Evolutionary conservation across 306 rosid species (phyloP).

Genomic region (Cucumis hystrix): DNA sequence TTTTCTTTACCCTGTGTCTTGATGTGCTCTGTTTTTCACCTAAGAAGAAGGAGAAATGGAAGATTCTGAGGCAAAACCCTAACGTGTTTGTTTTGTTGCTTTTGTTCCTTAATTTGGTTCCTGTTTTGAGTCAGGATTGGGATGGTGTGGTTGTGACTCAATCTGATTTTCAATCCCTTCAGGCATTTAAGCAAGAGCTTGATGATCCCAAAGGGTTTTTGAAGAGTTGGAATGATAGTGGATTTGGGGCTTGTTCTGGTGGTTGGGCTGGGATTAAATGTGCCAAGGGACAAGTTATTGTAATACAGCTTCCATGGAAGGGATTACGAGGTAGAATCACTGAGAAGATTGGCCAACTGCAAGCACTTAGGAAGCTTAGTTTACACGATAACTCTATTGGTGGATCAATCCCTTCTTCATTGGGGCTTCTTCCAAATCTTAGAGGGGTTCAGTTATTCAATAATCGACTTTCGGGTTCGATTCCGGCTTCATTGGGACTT

Average conservation of each 20-base stretch:
- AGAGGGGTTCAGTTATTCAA: slow-evolving; percentile 86
- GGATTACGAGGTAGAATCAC: slow-evolving; percentile 58
- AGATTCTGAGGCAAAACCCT: slow-evolving; percentile 1
- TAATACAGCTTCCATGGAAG: slow-evolving; percentile 84
- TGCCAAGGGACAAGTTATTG: slow-evolving; percentile 88
- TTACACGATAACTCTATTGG: slow-evolving; percentile 62
- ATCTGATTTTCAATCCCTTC: slow-evolving; percentile 60
- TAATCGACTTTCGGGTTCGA: slow-evolving; percentile 50
- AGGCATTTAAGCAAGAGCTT: slow-evolving; percentile 74
- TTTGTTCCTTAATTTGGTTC: neutral
- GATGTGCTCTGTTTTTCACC: slow-evolving; percentile 10
- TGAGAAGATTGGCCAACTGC: slow-evolving; percentile 59
- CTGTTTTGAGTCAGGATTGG: slow-evolving; percentile 31
- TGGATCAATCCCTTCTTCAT: slow-evolving; percentile 62
- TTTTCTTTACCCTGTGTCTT: slow-evolving; percentile 10
- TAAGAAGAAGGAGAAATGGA: slow-evolving; percentile 34
- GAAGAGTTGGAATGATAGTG: slow-evolving; percentile 75
- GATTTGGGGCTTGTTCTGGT: slow-evolving; percentile 81
- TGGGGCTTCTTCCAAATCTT: slow-evolving; percentile 59
- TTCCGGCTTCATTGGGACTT: slow-evolving; percentile 66
- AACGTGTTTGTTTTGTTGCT: slow-evolving; percentile 13
- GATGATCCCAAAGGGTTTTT: slow-evolving; percentile 70
- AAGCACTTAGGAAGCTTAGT: slow-evolving; percentile 68
- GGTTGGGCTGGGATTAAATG: slow-evolving; percentile 87
- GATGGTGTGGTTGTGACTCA: slow-evolving; percentile 77